These are phyloP conservation scores for Chytriomyces sp. DNA, from an alignment of 192 early-diverging fungal genomes.

Conservation along the genomic window DNA sequence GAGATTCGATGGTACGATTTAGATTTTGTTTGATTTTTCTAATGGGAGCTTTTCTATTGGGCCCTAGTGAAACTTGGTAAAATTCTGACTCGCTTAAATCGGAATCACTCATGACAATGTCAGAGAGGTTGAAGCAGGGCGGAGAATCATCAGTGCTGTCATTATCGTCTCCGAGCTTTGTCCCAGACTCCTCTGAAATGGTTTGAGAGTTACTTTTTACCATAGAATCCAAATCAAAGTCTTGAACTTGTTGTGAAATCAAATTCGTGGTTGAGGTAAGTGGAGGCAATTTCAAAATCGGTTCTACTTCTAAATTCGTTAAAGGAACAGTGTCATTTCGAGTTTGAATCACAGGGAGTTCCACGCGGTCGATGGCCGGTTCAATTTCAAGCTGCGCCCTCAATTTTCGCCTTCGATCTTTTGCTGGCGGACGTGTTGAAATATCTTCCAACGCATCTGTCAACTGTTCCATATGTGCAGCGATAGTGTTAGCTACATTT, in stretches of 20 bases:
- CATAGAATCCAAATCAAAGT: too few species aligned
- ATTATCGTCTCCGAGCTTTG: too few species aligned
- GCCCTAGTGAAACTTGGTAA: neutral
- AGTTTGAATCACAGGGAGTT: too few species aligned
- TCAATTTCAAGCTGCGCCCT: too few species aligned
- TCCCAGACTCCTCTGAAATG: too few species aligned
- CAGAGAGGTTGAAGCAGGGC: slow-evolving; percentile 10
- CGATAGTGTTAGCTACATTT: neutral
- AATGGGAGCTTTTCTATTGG: neutral
- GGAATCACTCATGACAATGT: slow-evolving; percentile 23
- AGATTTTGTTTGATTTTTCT: neutral
- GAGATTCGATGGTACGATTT: too few species aligned
- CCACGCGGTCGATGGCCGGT: too few species aligned
- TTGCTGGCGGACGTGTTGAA: neutral
- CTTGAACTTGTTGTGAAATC: too few species aligned
- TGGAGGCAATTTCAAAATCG: neutral
- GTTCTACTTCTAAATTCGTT: too few species aligned
- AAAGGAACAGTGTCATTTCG: too few species aligned
- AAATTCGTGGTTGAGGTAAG: too few species aligned
- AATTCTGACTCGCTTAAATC: neutral
- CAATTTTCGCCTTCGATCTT: slow-evolving; percentile 7
- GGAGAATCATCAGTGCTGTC: slow-evolving; percentile 2
- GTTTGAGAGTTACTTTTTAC: too few species aligned
- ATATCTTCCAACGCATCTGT: neutral
- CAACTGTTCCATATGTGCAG: neutral